Evolutionary conservation across 768 basidiomycete genomes (phyloP), one percentile per base, ranked within the genome.

Genomic region (Ramaria sp.): DNA sequence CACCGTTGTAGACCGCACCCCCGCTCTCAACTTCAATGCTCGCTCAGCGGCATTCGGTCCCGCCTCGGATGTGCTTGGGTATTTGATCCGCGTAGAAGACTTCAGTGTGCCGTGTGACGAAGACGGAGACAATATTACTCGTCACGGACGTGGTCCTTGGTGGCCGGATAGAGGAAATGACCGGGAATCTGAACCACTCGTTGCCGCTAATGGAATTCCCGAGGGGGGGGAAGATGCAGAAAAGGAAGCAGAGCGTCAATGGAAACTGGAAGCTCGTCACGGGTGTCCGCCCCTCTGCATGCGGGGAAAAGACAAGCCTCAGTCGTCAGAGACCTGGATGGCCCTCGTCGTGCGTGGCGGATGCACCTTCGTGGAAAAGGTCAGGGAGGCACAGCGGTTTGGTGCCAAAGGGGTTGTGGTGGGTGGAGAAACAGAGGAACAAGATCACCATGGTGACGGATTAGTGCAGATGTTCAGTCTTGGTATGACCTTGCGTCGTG

Each of bases 401-500:
- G 93, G 93, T 9, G 93, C 94, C 5, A 79, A 73, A 61, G 95
- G 84, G 3, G 83, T 96, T 44, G 82, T 98, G n/a, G 89, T 98
- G 7, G 95, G 94, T 36, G 94, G 94, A 34, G 76, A 83, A 59
- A 73, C 83, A 61, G 82, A 83, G 18, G 78, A 75, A 18, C 63
- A 75, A 55, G 77, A 74, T 34, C 88, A 82, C 6, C 76, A 77
- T 58, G 79, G 91, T 34, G 84, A 92, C 63, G 75, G 79, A 25
- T 73, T 96, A 57, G 77, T 93, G 50, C 91, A 87, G 61, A 94
- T 96, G 89, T 96, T 88, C 69, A 88, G 85, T 66, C 88, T 87
- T 68, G 86, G 93, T 88, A 48, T 51, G 76, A 63, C 45, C 27
- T 48, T 48, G 9, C 20, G 50, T 50, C 50, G 45, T 56, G 39